These are phyloP conservation scores for Cryphonectria nitschkei DNA, from an alignment of 2,329 filamentous ascomycete genomes.

Conservation along the genomic window DNA sequence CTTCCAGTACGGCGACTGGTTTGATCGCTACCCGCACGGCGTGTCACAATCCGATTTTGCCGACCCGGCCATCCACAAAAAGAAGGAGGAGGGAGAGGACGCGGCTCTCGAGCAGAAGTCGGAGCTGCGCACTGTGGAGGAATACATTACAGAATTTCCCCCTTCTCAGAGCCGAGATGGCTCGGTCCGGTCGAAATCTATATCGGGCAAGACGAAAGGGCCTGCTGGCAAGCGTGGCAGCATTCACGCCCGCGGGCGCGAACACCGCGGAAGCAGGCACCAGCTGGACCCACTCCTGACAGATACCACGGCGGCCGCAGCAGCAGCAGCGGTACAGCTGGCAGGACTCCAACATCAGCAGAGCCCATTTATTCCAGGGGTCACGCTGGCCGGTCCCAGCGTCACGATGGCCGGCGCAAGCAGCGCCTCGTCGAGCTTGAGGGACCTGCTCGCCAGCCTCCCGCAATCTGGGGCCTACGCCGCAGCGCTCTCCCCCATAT, in stretches of 20 bases:
- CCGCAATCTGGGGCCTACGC: conserved; percentile 49
- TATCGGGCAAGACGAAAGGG: conserved; percentile 40
- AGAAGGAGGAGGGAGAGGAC: conserved; percentile 81
- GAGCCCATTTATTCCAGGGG: conserved; percentile 45
- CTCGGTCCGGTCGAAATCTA: conserved; percentile 25
- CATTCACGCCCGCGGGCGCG: conserved; percentile 37
- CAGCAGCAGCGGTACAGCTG: conserved; percentile 34
- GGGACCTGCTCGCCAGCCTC: conserved; percentile 41
- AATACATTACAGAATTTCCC: conserved; percentile 82
- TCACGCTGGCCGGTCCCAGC: conserved; percentile 44
- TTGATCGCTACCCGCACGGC: conserved; percentile 90
- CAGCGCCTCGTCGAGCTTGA: conserved; percentile 46
- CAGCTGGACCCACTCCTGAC: conserved; percentile 45
- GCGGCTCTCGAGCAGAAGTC: conserved; percentile 86
- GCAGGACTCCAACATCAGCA: conserved; percentile 45
- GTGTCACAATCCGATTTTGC: conserved; percentile 84
- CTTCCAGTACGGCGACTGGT: conserved; percentile 98
- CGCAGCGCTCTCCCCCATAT: conserved; percentile 54
- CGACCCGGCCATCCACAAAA: conserved; percentile 68
- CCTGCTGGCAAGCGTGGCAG: conserved; percentile 42
- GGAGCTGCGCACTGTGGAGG: conserved; percentile 90
- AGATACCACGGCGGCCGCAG: conserved; percentile 35
- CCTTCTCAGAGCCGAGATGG: conserved; percentile 57
- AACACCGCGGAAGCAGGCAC: conserved; percentile 35
- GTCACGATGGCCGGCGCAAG: conserved; percentile 46